Percentiles rank a stretch among this genome's conserved stretches.
Conservation (phyloP, 176 grass and related monocot genomes). For the Areca catechu region DNA sequence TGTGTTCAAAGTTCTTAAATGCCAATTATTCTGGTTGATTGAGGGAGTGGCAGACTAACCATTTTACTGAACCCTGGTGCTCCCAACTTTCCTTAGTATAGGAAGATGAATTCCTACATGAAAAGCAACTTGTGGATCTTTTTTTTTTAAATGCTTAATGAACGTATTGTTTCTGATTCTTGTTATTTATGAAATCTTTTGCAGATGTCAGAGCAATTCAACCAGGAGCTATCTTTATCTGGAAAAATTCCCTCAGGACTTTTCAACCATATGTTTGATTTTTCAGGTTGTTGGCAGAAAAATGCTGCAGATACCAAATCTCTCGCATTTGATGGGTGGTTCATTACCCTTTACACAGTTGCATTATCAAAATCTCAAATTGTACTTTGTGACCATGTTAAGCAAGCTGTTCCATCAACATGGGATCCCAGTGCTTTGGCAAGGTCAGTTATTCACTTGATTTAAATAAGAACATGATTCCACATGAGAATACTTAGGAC, state of each 20-base stretch:
- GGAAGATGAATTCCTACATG: too few relatives aligned
- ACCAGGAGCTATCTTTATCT: slow-evolving; percentile 76
- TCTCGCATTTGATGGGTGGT: slow-evolving; percentile 88
- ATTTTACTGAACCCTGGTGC: too few relatives aligned
- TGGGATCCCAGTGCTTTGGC: slow-evolving; percentile 89
- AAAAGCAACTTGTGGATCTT: too few relatives aligned
- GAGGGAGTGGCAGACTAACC: too few relatives aligned
- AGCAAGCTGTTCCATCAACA: slow-evolving; percentile 75
- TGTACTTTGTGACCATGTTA: slow-evolving; percentile 61
- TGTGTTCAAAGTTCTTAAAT: too few relatives aligned
- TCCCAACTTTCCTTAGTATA: too few relatives aligned
- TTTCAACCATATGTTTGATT: slow-evolving; percentile 85
- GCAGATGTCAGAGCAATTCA: slow-evolving; percentile 99
- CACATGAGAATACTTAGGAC: too few relatives aligned
- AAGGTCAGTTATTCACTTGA: slow-evolving; percentile 38
- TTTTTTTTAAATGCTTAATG: too few relatives aligned
- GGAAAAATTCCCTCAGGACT: slow-evolving; percentile 89
- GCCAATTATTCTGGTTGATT: too few relatives aligned
- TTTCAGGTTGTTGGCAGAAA: slow-evolving; percentile 83
- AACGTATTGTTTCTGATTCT: too few relatives aligned
- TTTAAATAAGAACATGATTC: too few relatives aligned
- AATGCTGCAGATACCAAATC: slow-evolving; percentile 78
- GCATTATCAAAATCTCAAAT: slow-evolving; percentile 80
- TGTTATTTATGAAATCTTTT: slow-evolving; percentile 15
- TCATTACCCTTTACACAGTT: slow-evolving; percentile 71